Conservation (phyloP, 2,329 filamentous ascomycete species). For the Cercospora zeina region DNA sequence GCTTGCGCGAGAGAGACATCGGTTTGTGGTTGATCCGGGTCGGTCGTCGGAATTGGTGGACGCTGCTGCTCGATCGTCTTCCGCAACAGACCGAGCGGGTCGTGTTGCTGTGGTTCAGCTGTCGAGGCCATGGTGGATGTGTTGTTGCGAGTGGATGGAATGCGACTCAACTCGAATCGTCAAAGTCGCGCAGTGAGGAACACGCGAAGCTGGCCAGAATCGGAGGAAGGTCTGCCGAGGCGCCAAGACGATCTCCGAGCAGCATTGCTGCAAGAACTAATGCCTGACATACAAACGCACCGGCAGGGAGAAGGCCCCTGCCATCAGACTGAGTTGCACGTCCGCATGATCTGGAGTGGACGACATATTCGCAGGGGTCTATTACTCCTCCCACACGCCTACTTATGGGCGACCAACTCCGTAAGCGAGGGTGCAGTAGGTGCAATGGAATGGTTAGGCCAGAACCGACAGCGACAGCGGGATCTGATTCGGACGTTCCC, state of each 20-base stretch:
- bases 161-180: background rate
- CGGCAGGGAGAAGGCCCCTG: background rate
- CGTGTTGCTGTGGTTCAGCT: constrained; percentile 46
- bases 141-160: constrained; percentile 2
- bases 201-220: background rate
- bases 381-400: too few relatives aligned
- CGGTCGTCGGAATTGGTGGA: constrained; percentile 71
- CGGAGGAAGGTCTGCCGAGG: background rate
- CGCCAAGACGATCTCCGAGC: background rate
- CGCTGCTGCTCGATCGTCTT: constrained; percentile 72
- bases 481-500: too few relatives aligned
- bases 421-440: too few relatives aligned
- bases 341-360: background rate
- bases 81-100: constrained; percentile 81
- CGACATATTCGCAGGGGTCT: background rate
- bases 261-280: too few relatives aligned
- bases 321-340: background rate
- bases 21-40: constrained; percentile 63
- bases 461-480: too few relatives aligned
- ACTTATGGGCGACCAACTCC: too few relatives aligned
- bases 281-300: background rate
- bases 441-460: too few relatives aligned
- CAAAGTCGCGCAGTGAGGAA: constrained; percentile 10
- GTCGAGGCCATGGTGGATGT: constrained; percentile 9
- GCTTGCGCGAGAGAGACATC: constrained; percentile 68